These are phyloP conservation scores for Saturnispora diversa DNA, from an alignment of 805 yeast genomes.

Conservation along the genomic window DNA sequence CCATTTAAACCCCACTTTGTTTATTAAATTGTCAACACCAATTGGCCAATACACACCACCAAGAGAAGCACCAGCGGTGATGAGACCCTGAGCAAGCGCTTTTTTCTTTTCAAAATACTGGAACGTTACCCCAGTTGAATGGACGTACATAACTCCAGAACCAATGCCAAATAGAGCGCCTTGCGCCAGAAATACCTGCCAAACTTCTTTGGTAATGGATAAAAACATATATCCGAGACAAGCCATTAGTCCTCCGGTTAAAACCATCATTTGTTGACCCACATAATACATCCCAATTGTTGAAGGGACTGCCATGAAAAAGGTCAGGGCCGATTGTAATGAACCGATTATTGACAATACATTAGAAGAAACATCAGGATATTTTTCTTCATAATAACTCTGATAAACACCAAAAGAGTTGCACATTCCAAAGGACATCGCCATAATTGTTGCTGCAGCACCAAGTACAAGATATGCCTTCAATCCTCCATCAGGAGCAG, in stretches of 20 bases:
- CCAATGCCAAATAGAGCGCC: constrained; percentile 57
- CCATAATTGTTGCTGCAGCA: constrained; percentile 37
- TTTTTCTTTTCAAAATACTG: constrained; percentile 60
- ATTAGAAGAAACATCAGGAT: constrained; percentile 37
- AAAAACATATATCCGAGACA: constrained; percentile 47
- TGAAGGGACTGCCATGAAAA: constrained; percentile 42
- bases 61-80: constrained; percentile 41
- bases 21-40: constrained; percentile 37
- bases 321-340: constrained; percentile 39
- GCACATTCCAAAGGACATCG: constrained; percentile 51
- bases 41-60: constrained; percentile 46
- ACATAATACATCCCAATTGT: constrained; percentile 34
- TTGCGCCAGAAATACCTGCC: constrained; percentile 64
- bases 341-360: constrained; percentile 49
- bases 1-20: constrained; percentile 37
- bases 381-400: constrained; percentile 37
- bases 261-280: constrained; percentile 35
- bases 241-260: constrained; percentile 38
- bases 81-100: constrained; percentile 41
- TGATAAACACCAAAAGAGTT: constrained; percentile 54
- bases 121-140: constrained; percentile 51
- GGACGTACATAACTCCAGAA: constrained; percentile 47
- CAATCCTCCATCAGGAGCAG: constrained; percentile 40
- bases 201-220: constrained; percentile 44
- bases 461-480: constrained; percentile 46